Evolutionary conservation across 2,329 filamentous ascomycete genomes (phyloP), one percentile per base, ranked within the genome.

Genomic region (Parastagonospora avenae): DNA sequence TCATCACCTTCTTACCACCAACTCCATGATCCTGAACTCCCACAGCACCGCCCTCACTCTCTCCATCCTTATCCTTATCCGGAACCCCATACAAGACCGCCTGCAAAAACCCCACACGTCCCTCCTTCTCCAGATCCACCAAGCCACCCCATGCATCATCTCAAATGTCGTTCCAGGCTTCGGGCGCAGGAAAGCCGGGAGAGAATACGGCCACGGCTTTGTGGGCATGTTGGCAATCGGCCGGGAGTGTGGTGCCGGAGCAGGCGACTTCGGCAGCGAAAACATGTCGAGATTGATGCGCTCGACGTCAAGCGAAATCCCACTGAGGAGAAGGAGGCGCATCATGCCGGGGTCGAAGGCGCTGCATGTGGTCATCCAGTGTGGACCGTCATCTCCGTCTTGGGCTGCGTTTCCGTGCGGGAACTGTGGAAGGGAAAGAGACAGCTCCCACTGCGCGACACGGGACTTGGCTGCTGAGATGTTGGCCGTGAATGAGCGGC

Each of bases 111-210:
- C 35, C 14, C 12, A 42, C 27, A 24, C 12, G 4, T 15, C 28
- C 28, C 27, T 8, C 7, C 12, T 14, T 11, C n/a, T 14, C 39
- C 12, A 28, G n/a, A n/a, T 1, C 19, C 9, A 8, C 39, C 39
- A 15, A 9, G 10, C 12, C 39, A 30, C 12, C 12, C 27, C 43
- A 15, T 31, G 33, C 51, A 48, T 36, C 37, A 38, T 10, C 24
- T 36, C 50, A 33, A 54, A 63, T 28, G 57, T 63, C 7, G 61
- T 63, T 1, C 54, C 54, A 14, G 30, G 27, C 8, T 46, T 32
- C 4, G 57, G 61, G 30, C 30, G 45, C 24, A 64, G 46, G 9
- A 38, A 35, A 2, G 7, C 27, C 1, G 57, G 59, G 2, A 61
- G 54, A 2, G 9, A 44, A 44, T 52, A 60, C n/a, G 48, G 55